Evolutionary conservation across 768 basidiomycete species (phyloP).

Genomic region (Calocera cornea): DNA sequence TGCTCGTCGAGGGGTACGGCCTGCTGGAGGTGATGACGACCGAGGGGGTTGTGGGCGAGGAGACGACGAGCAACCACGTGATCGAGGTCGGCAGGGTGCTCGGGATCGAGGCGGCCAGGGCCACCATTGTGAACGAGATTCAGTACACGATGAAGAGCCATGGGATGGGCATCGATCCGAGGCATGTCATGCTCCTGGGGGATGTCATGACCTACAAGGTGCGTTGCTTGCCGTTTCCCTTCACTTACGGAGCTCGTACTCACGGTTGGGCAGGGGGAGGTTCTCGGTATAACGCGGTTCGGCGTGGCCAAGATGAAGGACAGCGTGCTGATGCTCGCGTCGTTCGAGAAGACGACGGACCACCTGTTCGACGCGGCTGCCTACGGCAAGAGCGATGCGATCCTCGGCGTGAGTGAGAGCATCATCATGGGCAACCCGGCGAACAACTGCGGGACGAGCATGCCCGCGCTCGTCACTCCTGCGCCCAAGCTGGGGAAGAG

Average conservation of each 20-base stretch:
- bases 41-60: constrained; percentile 85
- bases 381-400: constrained; percentile 86
- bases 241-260: background rate
- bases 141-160: constrained; percentile 94
- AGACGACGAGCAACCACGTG: constrained; percentile 92
- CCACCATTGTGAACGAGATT: constrained; percentile 92
- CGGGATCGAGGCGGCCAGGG: constrained; percentile 93
- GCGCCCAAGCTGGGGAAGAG: constrained; percentile 22
- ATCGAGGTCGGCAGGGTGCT: constrained; percentile 90
- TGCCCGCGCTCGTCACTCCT: constrained; percentile 38
- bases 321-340: constrained; percentile 95
- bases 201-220: constrained; percentile 99
- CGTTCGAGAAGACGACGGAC: constrained; percentile 99
- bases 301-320: constrained; percentile 99
- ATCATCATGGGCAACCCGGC: constrained; percentile 99
- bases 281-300: constrained; percentile 94
- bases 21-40: constrained; percentile 94
- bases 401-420: constrained; percentile 95
- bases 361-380: constrained; percentile 97
- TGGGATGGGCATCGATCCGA: constrained; percentile 96
- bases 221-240: constrained; percentile 2
- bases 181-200: constrained; percentile 94
- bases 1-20: constrained; percentile 95
- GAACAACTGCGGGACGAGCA: constrained; percentile 84
- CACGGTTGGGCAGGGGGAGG: constrained; percentile 59